A percentile compares a stretch with the other conserved stretches of the same genome.
Evolutionary conservation across 305 asterid species (phyloP).

Genomic region (Striga hermonthica): DNA sequence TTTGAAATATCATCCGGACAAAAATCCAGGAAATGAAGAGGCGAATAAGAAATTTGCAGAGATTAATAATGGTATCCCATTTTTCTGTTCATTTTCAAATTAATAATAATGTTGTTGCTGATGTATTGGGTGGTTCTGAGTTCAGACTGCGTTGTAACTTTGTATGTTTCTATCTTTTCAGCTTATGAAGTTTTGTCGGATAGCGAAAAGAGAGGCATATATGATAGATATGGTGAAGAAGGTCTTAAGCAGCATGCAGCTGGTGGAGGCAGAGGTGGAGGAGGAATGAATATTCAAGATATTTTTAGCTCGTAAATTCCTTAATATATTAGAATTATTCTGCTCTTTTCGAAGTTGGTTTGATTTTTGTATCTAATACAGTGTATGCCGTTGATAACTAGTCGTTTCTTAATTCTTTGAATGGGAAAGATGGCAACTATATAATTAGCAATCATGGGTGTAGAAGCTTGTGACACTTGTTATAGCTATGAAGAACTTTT

Average conservation of each 20-base stretch:
- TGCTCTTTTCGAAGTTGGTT: neutral
- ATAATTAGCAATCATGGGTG: slow-evolving; percentile 10
- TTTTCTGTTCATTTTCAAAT: neutral
- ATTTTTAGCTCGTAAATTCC: slow-evolving; percentile 82
- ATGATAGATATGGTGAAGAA: slow-evolving; percentile 90
- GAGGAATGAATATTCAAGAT: slow-evolving; percentile 91
- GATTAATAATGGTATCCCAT: slow-evolving; percentile 65
- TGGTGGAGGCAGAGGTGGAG: slow-evolving; percentile 75
- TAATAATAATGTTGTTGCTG: neutral
- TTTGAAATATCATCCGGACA: slow-evolving; percentile 93
- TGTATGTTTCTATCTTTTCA: slow-evolving; percentile 32
- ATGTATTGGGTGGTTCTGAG: neutral
- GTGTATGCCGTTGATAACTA: neutral
- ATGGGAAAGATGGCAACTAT: neutral
- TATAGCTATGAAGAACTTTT: too few species aligned
- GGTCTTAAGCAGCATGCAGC: slow-evolving; percentile 97
- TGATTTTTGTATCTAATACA: too few species aligned
- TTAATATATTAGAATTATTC: slow-evolving; percentile 3
- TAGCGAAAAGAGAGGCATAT: slow-evolving; percentile 83
- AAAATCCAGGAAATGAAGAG: slow-evolving; percentile 92
- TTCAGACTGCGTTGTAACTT: slow-evolving; percentile 26
- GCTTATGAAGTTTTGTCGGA: slow-evolving; percentile 94
- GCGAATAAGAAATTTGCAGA: slow-evolving; percentile 93
- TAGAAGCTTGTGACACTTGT: neutral
- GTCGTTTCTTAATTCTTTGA: neutral